Base-by-base conservation (phyloP, 352 stramenopile species). In the Thraustotheca clavata region DNA sequence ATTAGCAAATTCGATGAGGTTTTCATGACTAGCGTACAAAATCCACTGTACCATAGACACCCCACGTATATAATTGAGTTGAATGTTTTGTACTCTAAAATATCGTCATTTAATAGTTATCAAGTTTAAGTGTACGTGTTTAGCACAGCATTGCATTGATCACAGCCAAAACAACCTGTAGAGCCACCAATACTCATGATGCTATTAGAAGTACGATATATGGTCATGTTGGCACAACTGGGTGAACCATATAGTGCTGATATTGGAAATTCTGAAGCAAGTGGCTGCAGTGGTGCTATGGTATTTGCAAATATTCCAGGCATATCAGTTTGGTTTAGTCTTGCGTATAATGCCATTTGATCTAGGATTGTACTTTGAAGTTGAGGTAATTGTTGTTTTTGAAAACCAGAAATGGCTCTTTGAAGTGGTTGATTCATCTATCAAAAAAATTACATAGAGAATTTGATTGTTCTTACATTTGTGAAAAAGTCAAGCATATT, bases 141-240 rank as follows among this genome's bases (percentile, higher is more conserved):
- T 4, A 36, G 40, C 1, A 89, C 67, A 18, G 46, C 47, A 5
- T 72, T 63, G 62, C 81, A 91, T 2, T 70, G 71, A 50, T 86
- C 83, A 49, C 81, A 91, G 22, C 69, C 73, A 50, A 87, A 89
- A 36, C 79, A 91, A 12, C 81, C 80, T 1, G 76, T 86, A 16
- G 59, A 22, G 0, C 69, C 76, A 0, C 76, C 81, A 36, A 83
- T 66, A 6, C 66, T 80, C 81, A 89, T 91, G 34, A 79, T 76
- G 31, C 70, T 72, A 0, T 60, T 52, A 14, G 73, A 40, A 33
- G 69, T 90, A 2, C 71, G 71, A 1, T 70, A 77, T 59, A 87
- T 87, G 11, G 73, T 76, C 62, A 87, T 60, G 29, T 55, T 60
- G 9, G 69, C 49, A 39, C 81, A 91, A 41, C 81, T 65, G 3